Conservation (phyloP, 176 grass and related monocot genomes). For the Oryza rufipogon region DNA sequence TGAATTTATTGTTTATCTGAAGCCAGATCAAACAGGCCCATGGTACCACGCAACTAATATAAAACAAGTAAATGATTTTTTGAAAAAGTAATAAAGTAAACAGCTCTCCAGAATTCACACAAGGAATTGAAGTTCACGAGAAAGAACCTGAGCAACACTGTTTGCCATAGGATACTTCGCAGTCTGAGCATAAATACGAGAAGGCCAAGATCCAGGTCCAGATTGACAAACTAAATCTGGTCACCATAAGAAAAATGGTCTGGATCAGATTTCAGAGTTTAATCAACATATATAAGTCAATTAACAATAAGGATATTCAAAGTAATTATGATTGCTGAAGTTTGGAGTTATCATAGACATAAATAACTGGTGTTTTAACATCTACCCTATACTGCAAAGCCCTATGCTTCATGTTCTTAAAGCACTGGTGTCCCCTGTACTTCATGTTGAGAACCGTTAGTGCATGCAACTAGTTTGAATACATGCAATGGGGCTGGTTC, state of each 20-base stretch:
- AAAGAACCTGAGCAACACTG: conserved; percentile 92
- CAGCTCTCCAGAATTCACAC: background rate
- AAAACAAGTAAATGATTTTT: conserved; percentile 6
- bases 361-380: background rate
- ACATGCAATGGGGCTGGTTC: background rate
- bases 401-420: background rate
- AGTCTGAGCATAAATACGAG: conserved; percentile 80
- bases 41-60: background rate
- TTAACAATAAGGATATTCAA: conserved; percentile 1
- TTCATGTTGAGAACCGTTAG: conserved; percentile 2
- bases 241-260: conserved; percentile 30
- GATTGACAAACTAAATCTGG: conserved; percentile 99
- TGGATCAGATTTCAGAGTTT: conserved; percentile 35
- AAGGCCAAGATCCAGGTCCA: conserved; percentile 93
- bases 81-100: background rate
- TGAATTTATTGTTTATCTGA: background rate
- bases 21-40: background rate
- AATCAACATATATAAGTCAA: conserved; percentile 32
- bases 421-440: background rate
- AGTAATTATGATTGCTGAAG: background rate
- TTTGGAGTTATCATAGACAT: background rate
- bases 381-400: background rate
- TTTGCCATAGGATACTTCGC: conserved; percentile 98
- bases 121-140: conserved; percentile 33
- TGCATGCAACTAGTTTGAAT: background rate